Base-by-base conservation (phyloP, 805 yeast genomes). In the Cyberlindnera bimundalis region DNA sequence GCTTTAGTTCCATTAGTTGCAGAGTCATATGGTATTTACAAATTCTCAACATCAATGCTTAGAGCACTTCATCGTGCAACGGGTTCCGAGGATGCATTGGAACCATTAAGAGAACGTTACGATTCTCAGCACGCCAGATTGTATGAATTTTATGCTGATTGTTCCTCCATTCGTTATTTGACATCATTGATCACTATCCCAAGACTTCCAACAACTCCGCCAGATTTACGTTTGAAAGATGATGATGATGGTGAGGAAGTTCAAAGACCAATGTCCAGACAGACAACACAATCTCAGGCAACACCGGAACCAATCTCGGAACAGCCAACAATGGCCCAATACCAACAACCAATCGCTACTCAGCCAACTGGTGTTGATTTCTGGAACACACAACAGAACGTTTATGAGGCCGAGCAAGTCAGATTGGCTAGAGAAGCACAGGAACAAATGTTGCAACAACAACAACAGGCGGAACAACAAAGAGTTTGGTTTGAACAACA, bases 11-110 rank as follows among this genome's bases (percentile, higher is more conserved):
- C 97, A 3, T 70, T 90, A 63, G 87, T 91, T 39, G 76, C 91
- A 6, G 99, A 91, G 61, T 77, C 95, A 2, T 90, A 87, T 57
- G 98, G 98, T 33, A 88, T 91, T 43, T 87, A 89, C 64, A 85
- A 88, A 61, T 91, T 91, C 54, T 68, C 84, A 43, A 84, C 87
- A 2, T 82, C 95, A 9, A 90, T 91, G 98, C 67, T 91, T 44
- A 76, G 96, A 50, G 97, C 95, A 0, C 72, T 91, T 78, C 78
- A 84, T 55, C 77, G 77, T 53, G 73, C 86, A 52, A 75, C 84
- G 47, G 79, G 81, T 43, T 81, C 78, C 23, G 84, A 76, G 16
- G 96, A 83, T 5, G 91, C 88, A 1, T 68, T 91, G 48, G 76
- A 74, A 50, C 91, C 93, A 3, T 70, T 91, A 47, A 70, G 79